Evolutionary conservation across 257 asterid species (phyloP).

Genomic region (Pogostemon cablin): DNA sequence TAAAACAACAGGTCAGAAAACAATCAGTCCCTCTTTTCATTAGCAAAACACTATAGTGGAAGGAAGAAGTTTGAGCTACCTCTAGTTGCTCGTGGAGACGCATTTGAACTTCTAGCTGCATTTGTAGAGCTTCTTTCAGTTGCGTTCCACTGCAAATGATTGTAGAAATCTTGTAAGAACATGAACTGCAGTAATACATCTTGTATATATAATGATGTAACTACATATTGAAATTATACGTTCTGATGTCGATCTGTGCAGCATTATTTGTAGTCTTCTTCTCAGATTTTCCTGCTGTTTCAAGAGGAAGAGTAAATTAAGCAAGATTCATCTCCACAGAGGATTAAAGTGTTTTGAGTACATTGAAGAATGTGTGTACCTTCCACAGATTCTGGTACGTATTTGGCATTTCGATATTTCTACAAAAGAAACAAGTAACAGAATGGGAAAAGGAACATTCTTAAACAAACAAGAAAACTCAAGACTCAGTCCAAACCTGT

Average conservation of each 20-base stretch:
- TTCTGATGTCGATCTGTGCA: constrained; percentile 48
- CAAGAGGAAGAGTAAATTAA: constrained; percentile 3
- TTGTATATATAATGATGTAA: neutral
- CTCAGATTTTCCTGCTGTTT: constrained; percentile 58
- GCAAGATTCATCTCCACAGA: constrained; percentile 19
- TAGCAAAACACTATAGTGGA: neutral
- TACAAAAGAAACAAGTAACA: constrained; percentile 29
- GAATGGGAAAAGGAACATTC: neutral
- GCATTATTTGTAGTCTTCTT: constrained; percentile 40
- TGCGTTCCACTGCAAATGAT: constrained; percentile 52
- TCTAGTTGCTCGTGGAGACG: constrained; percentile 90
- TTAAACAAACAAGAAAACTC: constrained; percentile 4
- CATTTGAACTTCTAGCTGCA: constrained; percentile 60
- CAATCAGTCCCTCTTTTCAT: neutral
- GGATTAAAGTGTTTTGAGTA: neutral
- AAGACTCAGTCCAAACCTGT: constrained; percentile 53
- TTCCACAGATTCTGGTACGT: constrained; percentile 62
- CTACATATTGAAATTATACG: constrained; percentile 33
- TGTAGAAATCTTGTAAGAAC: neutral
- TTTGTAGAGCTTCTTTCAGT: constrained; percentile 35
- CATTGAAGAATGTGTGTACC: constrained; percentile 43
- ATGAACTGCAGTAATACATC: neutral
- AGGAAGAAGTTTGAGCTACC: constrained; percentile 39
- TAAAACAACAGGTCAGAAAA: neutral
- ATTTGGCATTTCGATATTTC: constrained; percentile 86